Conservation (phyloP, 768 basidiomycete genomes). For the Termitomyces eurrhizus region DNA sequence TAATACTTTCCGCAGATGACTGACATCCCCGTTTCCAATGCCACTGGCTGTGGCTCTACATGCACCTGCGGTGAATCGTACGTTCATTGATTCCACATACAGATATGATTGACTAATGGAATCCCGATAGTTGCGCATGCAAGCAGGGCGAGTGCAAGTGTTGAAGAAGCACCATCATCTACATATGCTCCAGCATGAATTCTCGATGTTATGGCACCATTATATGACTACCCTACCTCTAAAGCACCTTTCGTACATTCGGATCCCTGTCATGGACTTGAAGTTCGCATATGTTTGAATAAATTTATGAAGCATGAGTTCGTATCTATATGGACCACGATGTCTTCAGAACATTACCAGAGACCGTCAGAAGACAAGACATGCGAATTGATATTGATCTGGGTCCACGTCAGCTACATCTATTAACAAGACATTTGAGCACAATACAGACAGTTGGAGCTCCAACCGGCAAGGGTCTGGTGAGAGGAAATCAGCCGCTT, state of each 20-base stretch:
- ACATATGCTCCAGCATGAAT: background rate
- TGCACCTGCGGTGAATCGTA: slow-evolving; percentile 14
- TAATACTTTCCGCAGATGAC: background rate
- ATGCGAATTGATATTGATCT: background rate
- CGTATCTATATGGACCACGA: background rate
- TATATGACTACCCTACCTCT: background rate
- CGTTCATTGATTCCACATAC: background rate
- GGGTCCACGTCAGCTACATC: background rate
- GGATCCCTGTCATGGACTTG: background rate
- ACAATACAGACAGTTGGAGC: background rate
- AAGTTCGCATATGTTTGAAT: background rate
- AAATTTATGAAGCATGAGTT: background rate
- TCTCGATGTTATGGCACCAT: background rate
- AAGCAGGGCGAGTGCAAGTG: slow-evolving; percentile 16
- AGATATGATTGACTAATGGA: background rate
- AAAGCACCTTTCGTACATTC: no score
- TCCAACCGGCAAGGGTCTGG: no score
- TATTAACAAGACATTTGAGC: background rate
- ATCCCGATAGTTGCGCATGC: slow-evolving; percentile 12
- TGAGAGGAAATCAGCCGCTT: no score
- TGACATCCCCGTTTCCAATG: slow-evolving; percentile 4
- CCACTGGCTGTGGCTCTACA: slow-evolving; percentile 6
- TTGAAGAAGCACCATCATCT: background rate
- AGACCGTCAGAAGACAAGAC: no score
- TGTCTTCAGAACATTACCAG: background rate